phyloP scores from a whole-genome alignment of 148 eudicot species.

The Camellia granthamiana region DNA sequence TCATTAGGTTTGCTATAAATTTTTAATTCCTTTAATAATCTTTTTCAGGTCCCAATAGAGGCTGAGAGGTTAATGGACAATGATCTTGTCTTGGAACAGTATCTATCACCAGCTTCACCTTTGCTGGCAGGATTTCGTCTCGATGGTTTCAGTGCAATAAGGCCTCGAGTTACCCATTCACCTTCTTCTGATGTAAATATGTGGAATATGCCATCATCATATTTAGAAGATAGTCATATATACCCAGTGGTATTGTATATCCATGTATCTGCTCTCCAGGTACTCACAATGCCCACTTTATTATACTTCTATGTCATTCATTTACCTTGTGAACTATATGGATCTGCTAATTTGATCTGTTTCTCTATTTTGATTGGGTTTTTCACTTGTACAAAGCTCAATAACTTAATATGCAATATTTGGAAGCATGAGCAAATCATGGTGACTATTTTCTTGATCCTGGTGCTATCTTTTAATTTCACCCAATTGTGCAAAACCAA shows the following conservation, averaged over 20 bases:
- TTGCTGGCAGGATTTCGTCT: constrained; percentile 87
- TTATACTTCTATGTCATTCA: neutral
- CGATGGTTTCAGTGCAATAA: constrained; percentile 85
- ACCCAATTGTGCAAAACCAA: too few relatives aligned
- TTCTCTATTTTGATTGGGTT: neutral
- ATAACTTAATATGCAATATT: too few relatives aligned
- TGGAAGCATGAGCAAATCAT: too few relatives aligned
- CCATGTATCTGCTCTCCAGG: constrained; percentile 91
- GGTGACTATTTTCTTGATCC: too few relatives aligned
- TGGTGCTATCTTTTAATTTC: too few relatives aligned
- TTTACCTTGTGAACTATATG: neutral
- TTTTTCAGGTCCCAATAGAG: constrained; percentile 81
- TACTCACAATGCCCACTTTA: constrained; percentile 19
- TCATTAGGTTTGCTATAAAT: neutral
- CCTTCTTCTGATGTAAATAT: constrained; percentile 50
- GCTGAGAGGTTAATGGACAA: constrained; percentile 66
- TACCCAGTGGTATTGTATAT: constrained; percentile 71
- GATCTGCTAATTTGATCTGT: neutral
- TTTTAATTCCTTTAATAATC: neutral
- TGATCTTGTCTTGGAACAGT: constrained; percentile 83
- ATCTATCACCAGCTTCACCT: constrained; percentile 76
- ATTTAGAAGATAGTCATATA: constrained; percentile 71
- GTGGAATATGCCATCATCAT: constrained; percentile 34
- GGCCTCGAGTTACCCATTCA: constrained; percentile 83
- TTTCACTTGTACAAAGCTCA: too few relatives aligned